Base-by-base conservation (phyloP, 1,284 basidiomycete genomes). In the Xerocomus cyaneibrunnescens region DNA sequence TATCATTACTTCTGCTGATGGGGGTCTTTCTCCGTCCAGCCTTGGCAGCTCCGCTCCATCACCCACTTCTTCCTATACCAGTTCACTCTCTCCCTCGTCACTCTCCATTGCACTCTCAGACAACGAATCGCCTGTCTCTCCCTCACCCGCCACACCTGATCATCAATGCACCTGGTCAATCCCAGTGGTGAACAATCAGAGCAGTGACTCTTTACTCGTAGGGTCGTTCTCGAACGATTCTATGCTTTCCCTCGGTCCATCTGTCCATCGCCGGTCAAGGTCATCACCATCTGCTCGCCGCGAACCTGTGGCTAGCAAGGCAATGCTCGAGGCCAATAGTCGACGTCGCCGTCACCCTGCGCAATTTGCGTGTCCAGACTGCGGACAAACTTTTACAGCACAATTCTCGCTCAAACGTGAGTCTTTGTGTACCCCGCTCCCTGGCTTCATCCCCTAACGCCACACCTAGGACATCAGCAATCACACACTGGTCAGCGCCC, bases 401-500 rank as follows among this genome's bases (percentile, higher is more conserved):
- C 40, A 51, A 1, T 71, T 71, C 43, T 71, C 69, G 16, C 55
- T 70, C 44, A 70, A 50, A 45, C 66, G 66, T 71, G 41, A 64
- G 69, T 57, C 37, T 38, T 12, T 2, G 1, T n/a, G 4, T 39
- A n/a, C 13, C 5, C 6, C 14, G 0, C 12, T 25, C 10, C 0
- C 10, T 23, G 7, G 3, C 14, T 21, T 35, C 17, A 13, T n/a
- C 3, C 19, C 47, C 38, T 56, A n/a, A 67, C 46, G 28, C 55
- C 45, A 50, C 39, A 41, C 39, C 7, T 32, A 68, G 66, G 66
- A n/a, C 69, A 68, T 19, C 4, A 0, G 4, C 67, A 67, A 34
- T 72, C 69, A 0, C 66, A 72, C 36, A 58, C 54, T 8, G 69
- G 69, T 16, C 53, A 61, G 22, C 59, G 59, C 2, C 70, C 62